phyloP scores from a whole-genome alignment of 257 asterid species.

The Asclepias syriaca region DNA sequence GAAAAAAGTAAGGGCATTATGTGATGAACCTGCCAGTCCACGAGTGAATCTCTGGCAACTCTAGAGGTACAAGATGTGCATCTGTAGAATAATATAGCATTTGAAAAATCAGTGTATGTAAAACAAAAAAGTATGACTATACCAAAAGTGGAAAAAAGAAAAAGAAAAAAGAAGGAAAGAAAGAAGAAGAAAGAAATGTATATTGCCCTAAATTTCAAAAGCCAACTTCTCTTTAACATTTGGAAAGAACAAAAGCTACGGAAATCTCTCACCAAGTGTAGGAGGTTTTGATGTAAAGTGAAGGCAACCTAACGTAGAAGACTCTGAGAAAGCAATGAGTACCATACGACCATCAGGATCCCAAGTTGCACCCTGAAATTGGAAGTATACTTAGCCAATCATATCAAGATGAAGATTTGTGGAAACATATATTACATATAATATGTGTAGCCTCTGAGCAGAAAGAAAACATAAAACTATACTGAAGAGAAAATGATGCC shows the following conservation, averaged over 20 bases:
- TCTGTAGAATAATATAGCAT: conserved; percentile 34
- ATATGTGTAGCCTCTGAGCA: neutral
- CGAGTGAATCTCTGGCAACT: conserved; percentile 76
- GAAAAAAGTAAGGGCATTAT: neutral
- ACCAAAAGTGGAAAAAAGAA: neutral
- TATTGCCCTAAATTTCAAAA: neutral
- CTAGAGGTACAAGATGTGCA: conserved; percentile 95
- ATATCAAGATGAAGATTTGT: neutral
- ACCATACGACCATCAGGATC: conserved; percentile 79
- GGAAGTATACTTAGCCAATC: conserved; percentile 1
- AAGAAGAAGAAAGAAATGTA: neutral
- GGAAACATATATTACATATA: neutral
- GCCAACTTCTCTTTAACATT: neutral
- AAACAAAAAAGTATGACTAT: neutral
- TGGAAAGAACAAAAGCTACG: conserved; percentile 56
- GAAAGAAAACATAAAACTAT: neutral
- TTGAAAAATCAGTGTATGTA: neutral
- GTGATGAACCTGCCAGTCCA: conserved; percentile 64
- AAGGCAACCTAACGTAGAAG: conserved; percentile 73
- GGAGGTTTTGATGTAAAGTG: conserved; percentile 96
- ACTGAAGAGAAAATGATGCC: neutral
- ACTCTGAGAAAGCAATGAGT: conserved; percentile 26
- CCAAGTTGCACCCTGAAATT: conserved; percentile 88
- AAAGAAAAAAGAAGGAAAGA: neutral
- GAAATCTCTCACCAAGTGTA: conserved; percentile 90